These are phyloP conservation scores for Aspergillus steynii DNA, from an alignment of 495 filamentous ascomycete genomes.

Conservation along the genomic window DNA sequence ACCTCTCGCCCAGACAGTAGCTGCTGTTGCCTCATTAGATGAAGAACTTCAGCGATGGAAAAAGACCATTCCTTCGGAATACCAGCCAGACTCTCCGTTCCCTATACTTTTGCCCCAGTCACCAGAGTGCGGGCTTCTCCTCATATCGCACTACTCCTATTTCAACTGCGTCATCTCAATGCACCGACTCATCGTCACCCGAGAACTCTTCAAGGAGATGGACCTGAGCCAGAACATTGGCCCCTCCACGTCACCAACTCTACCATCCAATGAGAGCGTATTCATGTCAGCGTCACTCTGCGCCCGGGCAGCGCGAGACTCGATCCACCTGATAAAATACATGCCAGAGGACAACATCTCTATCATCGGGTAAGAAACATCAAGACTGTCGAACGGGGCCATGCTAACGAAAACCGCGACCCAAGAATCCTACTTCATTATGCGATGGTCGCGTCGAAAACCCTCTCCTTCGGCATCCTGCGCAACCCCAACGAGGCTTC, in stretches of 20 bases:
- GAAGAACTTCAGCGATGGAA: conserved; percentile 22
- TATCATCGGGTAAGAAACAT: conserved; percentile 16
- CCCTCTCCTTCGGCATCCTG: conserved; percentile 20
- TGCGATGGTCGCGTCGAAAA: conserved; percentile 21
- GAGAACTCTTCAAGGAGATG: conserved; percentile 5
- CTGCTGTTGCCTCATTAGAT: conserved; percentile 14
- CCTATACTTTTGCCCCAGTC: conserved; percentile 2
- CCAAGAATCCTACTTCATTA: conserved; percentile 18
- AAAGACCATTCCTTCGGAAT: conserved; percentile 16
- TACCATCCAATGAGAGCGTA: conserved; percentile 11
- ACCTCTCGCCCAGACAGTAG: conserved; percentile 15
- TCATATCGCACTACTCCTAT: conserved; percentile 20
- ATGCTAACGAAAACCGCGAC: neutral
- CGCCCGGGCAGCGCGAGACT: conserved; percentile 20
- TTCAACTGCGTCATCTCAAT: conserved; percentile 26
- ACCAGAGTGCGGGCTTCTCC: conserved; percentile 2
- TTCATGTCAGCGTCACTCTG: conserved; percentile 19
- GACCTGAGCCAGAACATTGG: conserved; percentile 9
- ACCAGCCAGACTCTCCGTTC: conserved; percentile 13
- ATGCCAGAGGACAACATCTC: conserved; percentile 16
- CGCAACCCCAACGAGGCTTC: conserved; percentile 18
- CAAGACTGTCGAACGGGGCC: neutral
- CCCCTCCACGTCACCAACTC: neutral
- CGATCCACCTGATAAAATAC: conserved; percentile 20
- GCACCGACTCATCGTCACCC: conserved; percentile 14